A percentile compares a stretch with the other conserved stretches of the same genome.
These are phyloP conservation scores for Phialocephala subalpina DNA, from an alignment of 2,329 filamentous ascomycete genomes.

Conservation along the genomic window DNA sequence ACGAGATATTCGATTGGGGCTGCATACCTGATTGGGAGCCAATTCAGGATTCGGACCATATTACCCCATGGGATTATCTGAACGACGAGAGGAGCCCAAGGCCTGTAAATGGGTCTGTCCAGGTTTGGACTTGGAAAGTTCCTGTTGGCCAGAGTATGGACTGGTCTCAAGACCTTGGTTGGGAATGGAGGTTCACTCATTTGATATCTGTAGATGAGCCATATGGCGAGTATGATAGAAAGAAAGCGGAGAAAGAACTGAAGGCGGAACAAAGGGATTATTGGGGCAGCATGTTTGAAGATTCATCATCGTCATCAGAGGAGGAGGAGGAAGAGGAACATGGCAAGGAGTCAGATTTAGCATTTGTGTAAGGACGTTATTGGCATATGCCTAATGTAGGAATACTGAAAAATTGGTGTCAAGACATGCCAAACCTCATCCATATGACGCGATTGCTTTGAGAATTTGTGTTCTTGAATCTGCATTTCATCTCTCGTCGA, in stretches of 20 bases:
- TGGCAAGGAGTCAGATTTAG: too few relatives aligned
- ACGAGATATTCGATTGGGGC: too few relatives aligned
- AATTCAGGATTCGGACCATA: neutral
- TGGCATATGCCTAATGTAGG: neutral
- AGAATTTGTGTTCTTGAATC: too few relatives aligned
- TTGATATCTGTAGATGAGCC: neutral
- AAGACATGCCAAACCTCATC: too few relatives aligned
- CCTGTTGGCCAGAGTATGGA: neutral
- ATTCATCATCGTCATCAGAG: neutral
- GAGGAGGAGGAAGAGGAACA: neutral
- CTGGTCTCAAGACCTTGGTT: neutral
- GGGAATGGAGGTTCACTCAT: neutral
- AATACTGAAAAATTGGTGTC: neutral
- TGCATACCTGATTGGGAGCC: neutral
- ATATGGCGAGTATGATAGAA: neutral
- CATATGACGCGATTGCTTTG: too few relatives aligned
- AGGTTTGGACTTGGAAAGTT: neutral
- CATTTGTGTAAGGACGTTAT: neutral
- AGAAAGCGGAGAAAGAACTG: neutral
- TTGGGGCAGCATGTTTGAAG: too few relatives aligned
- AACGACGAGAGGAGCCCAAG: neutral
- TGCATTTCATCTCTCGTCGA: too few relatives aligned
- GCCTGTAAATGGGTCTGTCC: neutral
- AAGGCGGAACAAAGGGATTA: neutral
- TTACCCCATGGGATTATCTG: neutral